phyloP scores from a whole-genome alignment of 768 basidiomycete genomes.

The Asterophora lycoperdoides region DNA sequence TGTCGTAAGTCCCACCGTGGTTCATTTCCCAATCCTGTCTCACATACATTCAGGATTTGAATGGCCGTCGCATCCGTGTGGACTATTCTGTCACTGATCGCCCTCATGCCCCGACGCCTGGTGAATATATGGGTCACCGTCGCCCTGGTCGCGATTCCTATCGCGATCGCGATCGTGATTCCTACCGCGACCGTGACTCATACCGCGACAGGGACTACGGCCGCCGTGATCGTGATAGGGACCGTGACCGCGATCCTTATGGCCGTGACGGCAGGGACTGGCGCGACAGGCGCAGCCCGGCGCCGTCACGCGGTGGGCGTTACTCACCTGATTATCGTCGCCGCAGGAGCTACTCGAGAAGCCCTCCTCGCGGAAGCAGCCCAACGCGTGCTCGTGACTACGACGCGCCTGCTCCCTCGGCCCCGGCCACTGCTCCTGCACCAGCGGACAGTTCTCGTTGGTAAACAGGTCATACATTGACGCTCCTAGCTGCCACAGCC shows the following conservation, averaged over 20 bases:
- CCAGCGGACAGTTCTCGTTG: constrained; percentile 43
- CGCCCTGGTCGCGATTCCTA: constrained; percentile 45
- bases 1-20: constrained; percentile 51
- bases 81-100: constrained; percentile 94
- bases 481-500: constrained; percentile 8
- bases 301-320: constrained; percentile 55
- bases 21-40: background rate
- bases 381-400: constrained; percentile 39
- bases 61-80: constrained; percentile 93
- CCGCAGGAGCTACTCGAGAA: constrained; percentile 75
- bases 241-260: constrained; percentile 59
- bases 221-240: constrained; percentile 49
- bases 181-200: constrained; percentile 34
- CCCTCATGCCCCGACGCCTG: constrained; percentile 94
- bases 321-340: constrained; percentile 77
- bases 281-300: constrained; percentile 77
- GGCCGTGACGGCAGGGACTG: constrained; percentile 72
- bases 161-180: constrained; percentile 34
- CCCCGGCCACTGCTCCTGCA: constrained; percentile 37
- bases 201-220: constrained; percentile 54
- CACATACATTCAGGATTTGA: constrained; percentile 62
- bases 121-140: constrained; percentile 95
- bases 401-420: constrained; percentile 26
- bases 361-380: constrained; percentile 72
- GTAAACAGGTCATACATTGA: constrained; percentile 38